phyloP scores from a whole-genome alignment of 108 stramenopile genomes.

The Nitzschia sp. region DNA sequence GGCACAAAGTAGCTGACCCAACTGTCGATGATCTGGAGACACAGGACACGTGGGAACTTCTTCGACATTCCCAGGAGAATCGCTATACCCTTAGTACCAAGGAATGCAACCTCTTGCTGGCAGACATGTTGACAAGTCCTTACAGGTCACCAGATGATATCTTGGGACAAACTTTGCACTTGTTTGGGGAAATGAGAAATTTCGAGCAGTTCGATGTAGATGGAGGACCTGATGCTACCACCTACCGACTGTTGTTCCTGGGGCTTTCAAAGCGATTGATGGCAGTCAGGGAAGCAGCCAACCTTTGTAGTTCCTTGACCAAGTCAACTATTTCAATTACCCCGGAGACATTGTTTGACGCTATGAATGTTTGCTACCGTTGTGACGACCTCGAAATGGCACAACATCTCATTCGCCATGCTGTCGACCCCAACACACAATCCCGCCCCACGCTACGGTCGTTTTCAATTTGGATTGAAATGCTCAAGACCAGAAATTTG shows the following conservation, averaged over 20 bases:
- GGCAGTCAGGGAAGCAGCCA: conserved; percentile 26
- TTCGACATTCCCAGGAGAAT: conserved; percentile 6
- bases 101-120: conserved; percentile 25
- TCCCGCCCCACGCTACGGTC: conserved; percentile 5
- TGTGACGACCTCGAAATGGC: conserved; percentile 20
- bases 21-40: not conserved
- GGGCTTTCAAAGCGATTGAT: conserved; percentile 23
- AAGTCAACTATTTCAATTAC: conserved; percentile 5
- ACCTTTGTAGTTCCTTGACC: conserved; percentile 9
- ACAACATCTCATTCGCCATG: conserved; percentile 10
- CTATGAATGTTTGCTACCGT: conserved; percentile 19
- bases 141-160: conserved; percentile 5
- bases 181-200: conserved; percentile 33
- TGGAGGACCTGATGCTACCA: conserved; percentile 24
- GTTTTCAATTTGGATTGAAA: conserved; percentile 22
- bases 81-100: conserved; percentile 15
- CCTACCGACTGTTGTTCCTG: conserved; percentile 31
- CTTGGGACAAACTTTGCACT: conserved; percentile 8
- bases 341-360: conserved; percentile 22
- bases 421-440: not conserved
- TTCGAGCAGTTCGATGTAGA: conserved; percentile 6
- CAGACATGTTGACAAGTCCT: conserved; percentile 12
- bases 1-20: not conserved
- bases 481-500: conserved; percentile 28
- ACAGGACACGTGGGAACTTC: not conserved